Conservation (phyloP, 768 basidiomycete genomes). For the Agaricus bisporus region DNA sequence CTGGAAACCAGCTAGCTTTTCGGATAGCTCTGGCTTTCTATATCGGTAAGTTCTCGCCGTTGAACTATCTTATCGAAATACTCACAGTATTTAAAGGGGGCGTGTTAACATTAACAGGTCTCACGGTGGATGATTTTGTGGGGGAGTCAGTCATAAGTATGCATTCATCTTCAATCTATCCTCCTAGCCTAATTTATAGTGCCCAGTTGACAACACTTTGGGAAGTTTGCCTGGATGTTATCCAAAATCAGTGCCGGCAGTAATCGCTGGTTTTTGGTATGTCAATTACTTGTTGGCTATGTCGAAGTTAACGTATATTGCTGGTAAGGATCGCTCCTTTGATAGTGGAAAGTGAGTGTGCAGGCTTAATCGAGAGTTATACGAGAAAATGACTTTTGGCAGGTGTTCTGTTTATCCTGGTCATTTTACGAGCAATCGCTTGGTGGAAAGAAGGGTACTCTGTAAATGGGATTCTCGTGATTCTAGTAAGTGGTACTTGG, state of each 20-base stretch:
- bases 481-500: constrained; percentile 14
- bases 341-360: constrained; percentile 21
- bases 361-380: not conserved
- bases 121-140: constrained; percentile 21
- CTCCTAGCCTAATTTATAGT: not conserved
- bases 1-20: constrained; percentile 9
- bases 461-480: constrained; percentile 17
- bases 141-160: constrained; percentile 20
- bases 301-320: not conserved
- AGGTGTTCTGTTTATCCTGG: constrained; percentile 20
- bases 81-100: constrained; percentile 15
- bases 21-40: constrained; percentile 19
- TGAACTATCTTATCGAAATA: not conserved
- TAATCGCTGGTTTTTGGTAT: constrained; percentile 24
- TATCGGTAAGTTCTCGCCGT: constrained; percentile 13
- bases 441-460: constrained; percentile 22
- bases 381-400: not conserved
- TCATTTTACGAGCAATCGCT: constrained; percentile 17
- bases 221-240: constrained; percentile 23
- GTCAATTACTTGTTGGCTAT: not conserved
- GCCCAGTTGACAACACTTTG: constrained; percentile 16
- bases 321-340: constrained; percentile 18
- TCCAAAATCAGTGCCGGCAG: constrained; percentile 20
- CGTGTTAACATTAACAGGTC: constrained; percentile 16
- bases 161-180: constrained; percentile 5